Conservation (phyloP, 1,139 yeast species). For the Magnusiomyces magnusii region DNA sequence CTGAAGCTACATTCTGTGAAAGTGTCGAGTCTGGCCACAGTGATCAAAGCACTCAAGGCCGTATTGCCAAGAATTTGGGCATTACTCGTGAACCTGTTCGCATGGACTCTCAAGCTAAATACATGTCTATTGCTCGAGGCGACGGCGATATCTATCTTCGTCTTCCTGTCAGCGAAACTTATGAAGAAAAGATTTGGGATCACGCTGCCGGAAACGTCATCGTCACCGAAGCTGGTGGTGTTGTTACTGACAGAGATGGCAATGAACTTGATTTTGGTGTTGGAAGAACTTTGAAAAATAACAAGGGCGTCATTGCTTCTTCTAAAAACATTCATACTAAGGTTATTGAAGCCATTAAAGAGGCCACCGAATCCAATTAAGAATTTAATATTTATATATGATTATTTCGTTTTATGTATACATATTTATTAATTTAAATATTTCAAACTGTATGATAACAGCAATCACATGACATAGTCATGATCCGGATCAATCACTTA, state of each 20-base stretch:
- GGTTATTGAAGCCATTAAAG: conserved; percentile 55
- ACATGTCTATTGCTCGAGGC: conserved; percentile 85
- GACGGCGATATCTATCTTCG: conserved; percentile 89
- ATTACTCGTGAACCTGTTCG: conserved; percentile 47
- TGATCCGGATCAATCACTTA: too few relatives aligned
- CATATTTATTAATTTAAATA: too few relatives aligned
- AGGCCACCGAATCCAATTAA: conserved; percentile 12
- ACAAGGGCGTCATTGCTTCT: conserved; percentile 94
- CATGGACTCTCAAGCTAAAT: conserved; percentile 93
- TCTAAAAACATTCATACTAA: conserved; percentile 50
- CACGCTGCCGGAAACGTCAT: conserved; percentile 94
- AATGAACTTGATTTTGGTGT: conserved; percentile 68
- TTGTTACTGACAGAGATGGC: conserved; percentile 78
- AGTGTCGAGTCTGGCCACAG: conserved; percentile 98
- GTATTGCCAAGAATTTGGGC: conserved; percentile 58
- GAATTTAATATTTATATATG: too few relatives aligned
- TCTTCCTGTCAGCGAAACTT: conserved; percentile 65
- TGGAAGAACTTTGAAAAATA: conserved; percentile 63
- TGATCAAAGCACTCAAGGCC: conserved; percentile 78
- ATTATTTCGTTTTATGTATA: too few relatives aligned
- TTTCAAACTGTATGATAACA: too few relatives aligned
- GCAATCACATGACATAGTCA: neutral
- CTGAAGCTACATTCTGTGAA: conserved; percentile 67
- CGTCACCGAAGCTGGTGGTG: conserved; percentile 85
- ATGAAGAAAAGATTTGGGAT: conserved; percentile 96